phyloP scores from a whole-genome alignment of 176 grass and related monocot species.

The Phragmites australis region DNA sequence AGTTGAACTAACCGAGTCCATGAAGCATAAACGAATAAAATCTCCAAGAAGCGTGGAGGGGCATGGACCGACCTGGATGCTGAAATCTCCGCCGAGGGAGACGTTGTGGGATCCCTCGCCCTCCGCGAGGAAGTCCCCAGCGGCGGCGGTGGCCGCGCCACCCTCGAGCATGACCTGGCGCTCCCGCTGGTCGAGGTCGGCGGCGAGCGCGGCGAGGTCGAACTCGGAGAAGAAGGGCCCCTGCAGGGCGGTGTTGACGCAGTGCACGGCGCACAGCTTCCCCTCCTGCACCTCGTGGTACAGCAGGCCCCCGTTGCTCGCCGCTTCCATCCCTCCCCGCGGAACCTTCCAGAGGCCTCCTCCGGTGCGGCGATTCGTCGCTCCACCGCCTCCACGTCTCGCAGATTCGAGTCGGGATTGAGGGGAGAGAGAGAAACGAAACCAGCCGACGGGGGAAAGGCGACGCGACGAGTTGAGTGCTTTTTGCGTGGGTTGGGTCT shows the following conservation, averaged over 20 bases:
- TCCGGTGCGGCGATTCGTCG: not conserved
- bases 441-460: constrained; percentile 20
- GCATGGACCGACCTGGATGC: constrained; percentile 68
- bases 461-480: constrained; percentile 19
- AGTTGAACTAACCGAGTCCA: not conserved
- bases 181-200: constrained; percentile 83
- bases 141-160: constrained; percentile 28
- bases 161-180: constrained; percentile 78
- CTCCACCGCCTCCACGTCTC: not conserved
- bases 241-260: constrained; percentile 94
- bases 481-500: constrained; percentile 4
- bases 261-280: constrained; percentile 99
- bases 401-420: constrained; percentile 36
- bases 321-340: constrained; percentile 44
- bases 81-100: constrained; percentile 94
- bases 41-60: not conserved
- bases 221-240: constrained; percentile 99
- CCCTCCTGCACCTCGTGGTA: constrained; percentile 99
- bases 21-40: not conserved
- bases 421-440: constrained; percentile 2
- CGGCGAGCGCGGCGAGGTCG: constrained; percentile 92
- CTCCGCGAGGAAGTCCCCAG: constrained; percentile 61
- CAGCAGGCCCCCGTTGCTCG: constrained; percentile 89
- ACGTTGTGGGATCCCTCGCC: constrained; percentile 88
- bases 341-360: constrained; percentile 7